Conservation (phyloP, 805 yeast species). For the Candida xiaguanensis region DNA sequence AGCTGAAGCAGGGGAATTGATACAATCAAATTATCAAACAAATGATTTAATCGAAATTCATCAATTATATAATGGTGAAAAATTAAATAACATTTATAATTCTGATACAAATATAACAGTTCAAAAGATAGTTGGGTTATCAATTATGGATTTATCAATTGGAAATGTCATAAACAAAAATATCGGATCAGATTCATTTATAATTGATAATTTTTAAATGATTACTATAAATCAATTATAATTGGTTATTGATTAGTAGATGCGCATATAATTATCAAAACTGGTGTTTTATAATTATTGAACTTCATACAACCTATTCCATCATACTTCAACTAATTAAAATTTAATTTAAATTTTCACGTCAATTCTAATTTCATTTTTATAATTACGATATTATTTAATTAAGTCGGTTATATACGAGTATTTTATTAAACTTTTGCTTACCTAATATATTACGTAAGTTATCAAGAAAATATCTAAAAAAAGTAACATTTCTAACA, state of each 20-base stretch:
- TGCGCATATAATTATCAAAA: too few species aligned
- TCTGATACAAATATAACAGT: slow-evolving; percentile 32
- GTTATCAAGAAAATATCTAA: too few species aligned
- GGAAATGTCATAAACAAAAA: slow-evolving; percentile 30
- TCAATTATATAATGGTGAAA: slow-evolving; percentile 22
- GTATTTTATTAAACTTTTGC: background rate
- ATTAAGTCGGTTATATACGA: too few species aligned
- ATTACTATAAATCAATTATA: too few species aligned
- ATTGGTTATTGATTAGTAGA: too few species aligned
- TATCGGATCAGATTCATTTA: slow-evolving; percentile 12
- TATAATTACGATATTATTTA: too few species aligned
- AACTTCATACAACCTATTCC: too few species aligned
- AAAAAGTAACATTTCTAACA: too few species aligned
- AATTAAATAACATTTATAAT: slow-evolving; percentile 1
- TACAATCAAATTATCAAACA: slow-evolving; percentile 38
- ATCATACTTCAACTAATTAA: too few species aligned
- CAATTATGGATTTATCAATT: slow-evolving; percentile 60
- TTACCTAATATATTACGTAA: background rate
- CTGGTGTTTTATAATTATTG: too few species aligned
- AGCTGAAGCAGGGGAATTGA: slow-evolving; percentile 63
- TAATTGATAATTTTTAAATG: slow-evolving; percentile 11
- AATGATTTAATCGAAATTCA: slow-evolving; percentile 47
- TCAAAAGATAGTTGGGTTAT: slow-evolving; percentile 57
- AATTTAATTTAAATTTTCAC: too few species aligned
- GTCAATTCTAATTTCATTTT: too few species aligned